Percentiles rank a stretch among this genome's conserved stretches.
phyloP scores from a whole-genome alignment of 352 stramenopile genomes.

The Pythium rhizo-oryzae region DNA sequence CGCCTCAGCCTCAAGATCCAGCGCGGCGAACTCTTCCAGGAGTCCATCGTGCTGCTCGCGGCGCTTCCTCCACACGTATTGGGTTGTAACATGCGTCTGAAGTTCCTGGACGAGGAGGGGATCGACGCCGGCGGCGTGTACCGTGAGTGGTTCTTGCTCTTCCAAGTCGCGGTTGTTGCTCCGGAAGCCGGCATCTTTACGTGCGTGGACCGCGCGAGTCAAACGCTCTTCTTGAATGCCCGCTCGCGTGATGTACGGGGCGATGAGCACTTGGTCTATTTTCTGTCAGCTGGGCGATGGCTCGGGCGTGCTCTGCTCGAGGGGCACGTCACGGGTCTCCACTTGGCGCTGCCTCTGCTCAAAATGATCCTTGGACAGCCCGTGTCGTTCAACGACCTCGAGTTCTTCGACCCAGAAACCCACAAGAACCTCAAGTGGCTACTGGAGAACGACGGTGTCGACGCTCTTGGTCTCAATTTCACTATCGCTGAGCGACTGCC shows the following conservation, averaged over 20 bases:
- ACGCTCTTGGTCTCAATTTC: conserved; percentile 64
- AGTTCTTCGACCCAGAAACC: conserved; percentile 73
- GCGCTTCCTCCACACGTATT: not conserved
- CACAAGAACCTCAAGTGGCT: conserved; percentile 71
- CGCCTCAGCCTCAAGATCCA: conserved; percentile 7
- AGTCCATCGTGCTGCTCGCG: not conserved
- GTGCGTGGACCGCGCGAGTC: conserved; percentile 43
- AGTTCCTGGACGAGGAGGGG: conserved; percentile 70
- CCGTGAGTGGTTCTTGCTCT: conserved; percentile 76
- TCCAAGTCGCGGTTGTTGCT: conserved; percentile 50
- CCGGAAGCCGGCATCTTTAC: conserved; percentile 40
- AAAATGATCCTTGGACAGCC: conserved; percentile 97
- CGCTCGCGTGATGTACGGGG: conserved; percentile 31
- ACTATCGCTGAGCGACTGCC: conserved; percentile 41
- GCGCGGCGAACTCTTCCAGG: not conserved
- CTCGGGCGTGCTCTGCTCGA: conserved; percentile 80
- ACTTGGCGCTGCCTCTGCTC: conserved; percentile 95
- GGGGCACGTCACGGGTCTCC: conserved; percentile 93
- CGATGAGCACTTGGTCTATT: conserved; percentile 72
- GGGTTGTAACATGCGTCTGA: conserved; percentile 39
- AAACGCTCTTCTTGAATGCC: conserved; percentile 54
- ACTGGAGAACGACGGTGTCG: conserved; percentile 53
- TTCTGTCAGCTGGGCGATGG: conserved; percentile 53
- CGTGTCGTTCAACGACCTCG: conserved; percentile 93
- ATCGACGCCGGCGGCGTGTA: conserved; percentile 78